Evolutionary conservation across 768 basidiomycete species (phyloP), one percentile per base, ranked within the genome.

Genomic region (Termitomyces sp.): DNA sequence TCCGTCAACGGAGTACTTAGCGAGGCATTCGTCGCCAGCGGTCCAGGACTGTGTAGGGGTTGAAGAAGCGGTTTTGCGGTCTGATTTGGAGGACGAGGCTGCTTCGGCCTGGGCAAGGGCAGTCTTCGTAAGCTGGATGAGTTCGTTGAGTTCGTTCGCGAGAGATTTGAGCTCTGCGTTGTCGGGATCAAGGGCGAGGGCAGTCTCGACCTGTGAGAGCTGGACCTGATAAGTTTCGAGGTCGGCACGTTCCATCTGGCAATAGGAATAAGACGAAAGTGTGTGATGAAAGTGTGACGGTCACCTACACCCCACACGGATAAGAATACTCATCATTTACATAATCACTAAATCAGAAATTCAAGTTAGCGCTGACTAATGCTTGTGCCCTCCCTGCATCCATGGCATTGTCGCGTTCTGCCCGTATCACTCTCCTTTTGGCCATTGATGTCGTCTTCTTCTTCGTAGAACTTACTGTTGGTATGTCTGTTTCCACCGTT

Each of bases 211-310:
- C 68, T 93, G 90, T n/a, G 86, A 83, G 56, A 93, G 85, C 67
- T 92, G 90, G 11, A 88, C 88, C 74, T 93, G 88, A 66, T 93
- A 93, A 2, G 89, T 90, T 70, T 94, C 92, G 56, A 94, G 81
- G 69, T 93, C 92, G 56, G 81, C 75, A 64, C 81, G 83, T 67
- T 90, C 78, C 78, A 82, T 80, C 26, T 45, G 28, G 17, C 26
- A 37, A 37, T 6, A 9, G 19, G 41, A n/a, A 40, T 51, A 45
- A 56, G 45, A 42, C 28, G 43, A 24, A 12, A 22, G 17, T 22
- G 22, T 34, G 38, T 43, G 46, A 28, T n/a, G 52, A n/a, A 21
- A 30, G 17, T 19, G 58, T 55, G 43, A 51, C 50, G 15, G 47
- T 58, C 57, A 54, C 47, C 8, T 3, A 22, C 24, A 17, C 19